These are phyloP conservation scores for Melampsora americana DNA, from an alignment of 1,284 basidiomycete genomes.

Conservation along the genomic window DNA sequence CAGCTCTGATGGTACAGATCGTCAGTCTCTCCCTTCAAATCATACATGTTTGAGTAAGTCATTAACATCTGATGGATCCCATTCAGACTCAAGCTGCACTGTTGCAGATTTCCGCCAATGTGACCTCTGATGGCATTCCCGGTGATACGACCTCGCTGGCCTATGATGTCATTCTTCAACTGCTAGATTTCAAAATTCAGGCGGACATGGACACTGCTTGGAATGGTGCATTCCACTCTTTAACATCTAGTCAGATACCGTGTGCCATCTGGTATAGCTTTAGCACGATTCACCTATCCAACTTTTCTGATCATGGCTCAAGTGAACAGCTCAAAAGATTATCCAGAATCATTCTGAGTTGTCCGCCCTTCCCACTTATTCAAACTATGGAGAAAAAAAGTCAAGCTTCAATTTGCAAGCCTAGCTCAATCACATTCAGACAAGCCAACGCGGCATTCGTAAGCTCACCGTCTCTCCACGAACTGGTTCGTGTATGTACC, in stretches of 20 bases:
- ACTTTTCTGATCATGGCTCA: conserved; percentile 20
- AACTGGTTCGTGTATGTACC: too few species aligned
- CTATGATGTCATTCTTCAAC: conserved; percentile 19
- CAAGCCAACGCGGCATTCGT: too few species aligned
- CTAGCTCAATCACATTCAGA: neutral
- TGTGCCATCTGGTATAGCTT: conserved; percentile 25
- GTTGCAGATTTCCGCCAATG: neutral
- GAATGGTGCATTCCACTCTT: conserved; percentile 18
- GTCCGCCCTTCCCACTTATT: neutral
- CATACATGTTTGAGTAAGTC: neutral
- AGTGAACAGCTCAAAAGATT: conserved; percentile 11
- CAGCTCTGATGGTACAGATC: neutral
- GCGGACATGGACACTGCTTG: neutral
- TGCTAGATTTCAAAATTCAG: neutral
- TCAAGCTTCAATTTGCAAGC: neutral
- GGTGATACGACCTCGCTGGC: neutral
- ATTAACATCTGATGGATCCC: neutral
- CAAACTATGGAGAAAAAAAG: neutral
- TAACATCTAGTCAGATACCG: conserved; percentile 23
- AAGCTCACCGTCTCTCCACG: too few species aligned
- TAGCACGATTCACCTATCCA: conserved; percentile 15
- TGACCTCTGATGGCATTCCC: neutral
- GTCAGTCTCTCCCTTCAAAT: neutral
- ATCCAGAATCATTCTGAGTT: conserved; percentile 7
- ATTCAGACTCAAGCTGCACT: neutral